Evolutionary conservation across 2,329 filamentous ascomycete genomes (phyloP).

Genomic region (Colletotrichum neosansevieriae): DNA sequence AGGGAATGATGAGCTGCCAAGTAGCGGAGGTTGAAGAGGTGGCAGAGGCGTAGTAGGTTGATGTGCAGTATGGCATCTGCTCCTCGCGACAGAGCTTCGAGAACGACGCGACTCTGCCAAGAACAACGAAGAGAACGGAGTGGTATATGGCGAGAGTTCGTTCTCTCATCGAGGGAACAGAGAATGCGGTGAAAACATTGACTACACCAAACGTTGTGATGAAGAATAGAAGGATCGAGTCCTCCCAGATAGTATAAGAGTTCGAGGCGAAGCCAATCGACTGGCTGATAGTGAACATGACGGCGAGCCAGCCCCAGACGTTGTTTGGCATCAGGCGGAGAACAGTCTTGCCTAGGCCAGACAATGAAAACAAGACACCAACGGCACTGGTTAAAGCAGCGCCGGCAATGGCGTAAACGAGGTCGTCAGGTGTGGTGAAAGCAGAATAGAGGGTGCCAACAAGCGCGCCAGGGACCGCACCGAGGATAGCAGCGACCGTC

Average conservation of each 20-base stretch:
- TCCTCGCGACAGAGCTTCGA: constrained; percentile 96
- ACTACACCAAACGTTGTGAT: constrained; percentile 86
- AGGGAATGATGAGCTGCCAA: constrained; percentile 89
- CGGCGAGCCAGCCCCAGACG: constrained; percentile 89
- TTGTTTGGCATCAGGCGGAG: constrained; percentile 74
- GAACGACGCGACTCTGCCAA: constrained; percentile 84
- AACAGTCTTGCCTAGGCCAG: constrained; percentile 58
- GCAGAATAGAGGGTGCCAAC: constrained; percentile 48
- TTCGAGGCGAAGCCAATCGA: constrained; percentile 97
- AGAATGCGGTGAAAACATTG: constrained; percentile 80
- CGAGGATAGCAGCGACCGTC: constrained; percentile 51
- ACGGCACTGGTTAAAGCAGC: constrained; percentile 60
- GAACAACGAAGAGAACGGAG: constrained; percentile 82
- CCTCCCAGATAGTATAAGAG: constrained; percentile 99
- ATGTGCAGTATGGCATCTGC: constrained; percentile 96
- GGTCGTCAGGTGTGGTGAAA: constrained; percentile 53
- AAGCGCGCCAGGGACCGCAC: constrained; percentile 50
- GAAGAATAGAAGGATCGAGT: constrained; percentile 93
- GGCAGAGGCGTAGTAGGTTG: constrained; percentile 93
- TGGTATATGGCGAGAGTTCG: constrained; percentile 85
- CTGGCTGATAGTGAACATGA: constrained; percentile 85
- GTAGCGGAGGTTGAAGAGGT: constrained; percentile 92
- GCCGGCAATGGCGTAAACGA: constrained; percentile 48
- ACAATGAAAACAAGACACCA: constrained; percentile 56
- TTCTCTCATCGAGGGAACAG: constrained; percentile 75